Base-by-base conservation (phyloP, 2,329 filamentous ascomycete genomes). In the Pseudocercospora crystallina region DNA sequence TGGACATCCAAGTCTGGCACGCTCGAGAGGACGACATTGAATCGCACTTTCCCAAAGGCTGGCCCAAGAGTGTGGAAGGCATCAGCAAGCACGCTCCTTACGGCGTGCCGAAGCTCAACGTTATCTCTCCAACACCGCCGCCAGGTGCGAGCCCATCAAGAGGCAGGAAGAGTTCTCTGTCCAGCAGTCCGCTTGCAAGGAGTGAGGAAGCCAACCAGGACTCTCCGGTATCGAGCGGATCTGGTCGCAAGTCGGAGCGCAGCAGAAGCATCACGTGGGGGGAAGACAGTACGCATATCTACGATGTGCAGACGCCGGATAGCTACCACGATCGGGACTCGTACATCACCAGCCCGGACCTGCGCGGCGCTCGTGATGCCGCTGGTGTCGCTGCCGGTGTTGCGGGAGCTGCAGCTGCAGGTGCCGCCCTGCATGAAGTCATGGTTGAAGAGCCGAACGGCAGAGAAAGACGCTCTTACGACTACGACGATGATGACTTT, bases 101-200 rank as follows among this genome's bases (percentile, higher is more conserved):
- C 63, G 45, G 57, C 65, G 75, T 83, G 14, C 80, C 80, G 9
- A 66, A 62, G n/a, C 69, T 84, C 12, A 80, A 78, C 37, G 68
- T 83, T 17, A 80, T 82, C 46, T 74, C 79, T 40, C 78, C 81
- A 2, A 84, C 81, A 5, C 81, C 81, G 14, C 77, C 78, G 8
- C 74, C 72, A 14, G 80, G 78, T 13, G 40, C 20, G 12, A 49
- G 39, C 11, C 30, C 52, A 59, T 67, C 50, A 72, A 70, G 17
- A 29, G 48, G 8, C 20, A 26, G 20, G 7, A 45, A 48, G 30
- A 69, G 70, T 8, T 64, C 63, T 2, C 67, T 66, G 26, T 65
- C 67, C 13, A 68, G 66, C 30, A 69, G 69, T 2, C 71, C 71
- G 3, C 51, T 60, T n/a, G 47, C 54, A 2, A 54, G 51, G 17